Evolutionary conservation across 2,329 filamentous ascomycete genomes (phyloP).

Genomic region (Neobulgaria alba): DNA sequence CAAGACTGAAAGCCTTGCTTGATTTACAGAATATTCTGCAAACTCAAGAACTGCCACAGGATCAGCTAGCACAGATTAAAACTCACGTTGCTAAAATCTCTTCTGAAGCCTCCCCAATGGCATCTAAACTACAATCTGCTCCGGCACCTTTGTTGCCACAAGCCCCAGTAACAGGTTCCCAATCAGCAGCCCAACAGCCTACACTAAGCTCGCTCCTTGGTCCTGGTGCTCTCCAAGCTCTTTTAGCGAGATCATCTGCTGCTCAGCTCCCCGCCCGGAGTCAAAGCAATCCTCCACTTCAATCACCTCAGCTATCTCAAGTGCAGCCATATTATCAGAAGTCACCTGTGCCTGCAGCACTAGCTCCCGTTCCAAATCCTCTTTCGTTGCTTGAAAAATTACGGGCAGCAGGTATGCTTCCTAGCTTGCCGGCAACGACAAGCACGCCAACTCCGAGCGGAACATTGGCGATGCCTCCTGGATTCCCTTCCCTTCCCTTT

Average conservation of each 20-base stretch:
- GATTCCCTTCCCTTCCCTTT: slow-evolving; percentile 23
- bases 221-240: slow-evolving; percentile 38
- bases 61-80: slow-evolving; percentile 77
- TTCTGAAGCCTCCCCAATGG: slow-evolving; percentile 27
- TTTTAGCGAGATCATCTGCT: slow-evolving; percentile 45
- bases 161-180: slow-evolving; percentile 21
- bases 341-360: slow-evolving; percentile 29
- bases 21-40: slow-evolving; percentile 77
- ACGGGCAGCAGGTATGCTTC: slow-evolving; percentile 58
- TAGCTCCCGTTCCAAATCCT: slow-evolving; percentile 31
- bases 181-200: slow-evolving; percentile 23
- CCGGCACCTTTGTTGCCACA: slow-evolving; percentile 21
- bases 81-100: slow-evolving; percentile 71
- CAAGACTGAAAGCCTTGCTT: slow-evolving; percentile 73
- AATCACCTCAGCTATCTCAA: slow-evolving; percentile 40
- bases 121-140: slow-evolving; percentile 29
- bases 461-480: slow-evolving; percentile 31
- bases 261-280: slow-evolving; percentile 41
- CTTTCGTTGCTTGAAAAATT: slow-evolving; percentile 58
- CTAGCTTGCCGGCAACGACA: slow-evolving; percentile 35
- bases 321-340: slow-evolving; percentile 30
- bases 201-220: slow-evolving; percentile 48
- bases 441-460: slow-evolving; percentile 30
- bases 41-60: slow-evolving; percentile 66
- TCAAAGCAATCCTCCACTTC: slow-evolving; percentile 31